Evolutionary conservation across 306 rosid species (phyloP), one percentile per base, ranked within the genome.

Genomic region (Cucurbita pepo): DNA sequence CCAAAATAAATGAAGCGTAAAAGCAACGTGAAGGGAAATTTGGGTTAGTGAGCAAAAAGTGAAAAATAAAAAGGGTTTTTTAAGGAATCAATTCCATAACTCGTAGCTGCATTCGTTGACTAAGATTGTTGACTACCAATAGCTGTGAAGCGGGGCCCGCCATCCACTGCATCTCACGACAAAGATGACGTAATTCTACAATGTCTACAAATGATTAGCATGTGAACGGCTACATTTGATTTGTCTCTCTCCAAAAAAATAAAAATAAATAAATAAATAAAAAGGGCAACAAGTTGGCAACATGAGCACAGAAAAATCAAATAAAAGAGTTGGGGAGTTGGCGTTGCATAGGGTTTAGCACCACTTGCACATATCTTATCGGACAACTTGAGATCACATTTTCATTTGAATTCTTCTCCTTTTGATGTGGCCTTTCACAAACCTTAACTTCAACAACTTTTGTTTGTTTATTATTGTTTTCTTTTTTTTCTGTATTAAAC

Each of bases 241-340:
- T 5, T 6, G 18, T 19, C 18, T n/a, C 12, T 61, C 22, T 58
- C 41, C n/a, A 8, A 64, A n/a, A 2, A 41, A 43, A 56, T 2
- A 10, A 56, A 0, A 34, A 47, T 10, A 10, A 25, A 58, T 5
- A 16, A 18, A 41, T 3, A n/a, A 40, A 41, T 10, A 38, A 63
- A 45, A 4, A 19, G 72, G 72, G 12, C 72, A 66, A 66, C 72
- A 66, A 66, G 72, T 66, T 66, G 72, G 8, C n/a, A 64, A 64
- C n/a, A 64, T 64, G 71, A 64, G n/a, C 53, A 4, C 14, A 36
- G 0, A 45, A 13, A 66, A 66, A 52, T 66, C 55, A 66, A 66
- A 11, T 45, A 66, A 66, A 45, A 45, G 47, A 38, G 53, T 21
- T 66, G 56, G 55, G 40, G 18, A 66, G 55, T 44, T 41, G 70